Conservation (phyloP, 306 rosid species). For the Mimosa pudica region DNA sequence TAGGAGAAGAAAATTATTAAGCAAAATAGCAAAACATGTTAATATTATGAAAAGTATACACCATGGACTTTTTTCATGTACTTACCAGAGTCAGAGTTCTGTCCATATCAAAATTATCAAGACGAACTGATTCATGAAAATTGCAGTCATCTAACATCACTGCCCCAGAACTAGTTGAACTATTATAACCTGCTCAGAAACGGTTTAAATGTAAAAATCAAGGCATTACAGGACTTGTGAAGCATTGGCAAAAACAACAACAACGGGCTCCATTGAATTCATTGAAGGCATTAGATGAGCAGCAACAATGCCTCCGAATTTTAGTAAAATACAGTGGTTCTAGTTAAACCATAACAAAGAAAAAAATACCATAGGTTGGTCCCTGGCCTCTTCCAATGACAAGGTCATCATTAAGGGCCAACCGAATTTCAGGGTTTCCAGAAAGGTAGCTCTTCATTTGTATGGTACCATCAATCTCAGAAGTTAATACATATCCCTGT, state of each 20-base stretch:
- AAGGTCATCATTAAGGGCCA: constrained; percentile 89
- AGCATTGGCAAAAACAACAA: constrained; percentile 30
- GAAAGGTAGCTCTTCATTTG: constrained; percentile 93
- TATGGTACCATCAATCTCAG: constrained; percentile 92
- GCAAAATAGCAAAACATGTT: background rate
- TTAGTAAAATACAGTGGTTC: background rate
- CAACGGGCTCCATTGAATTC: constrained; percentile 19
- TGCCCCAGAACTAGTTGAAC: constrained; percentile 68
- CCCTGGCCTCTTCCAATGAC: constrained; percentile 64
- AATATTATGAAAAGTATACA: background rate
- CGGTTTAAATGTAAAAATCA: constrained; percentile 29
- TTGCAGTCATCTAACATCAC: constrained; percentile 87
- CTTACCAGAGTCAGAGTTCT: constrained; percentile 77
- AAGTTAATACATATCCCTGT: constrained; percentile 87
- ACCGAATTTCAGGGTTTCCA: constrained; percentile 84
- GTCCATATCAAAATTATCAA: constrained; percentile 72
- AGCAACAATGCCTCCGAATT: constrained; percentile 14
- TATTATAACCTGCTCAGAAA: constrained; percentile 63
- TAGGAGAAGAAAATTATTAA: constrained; percentile 33
- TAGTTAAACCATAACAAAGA: background rate
- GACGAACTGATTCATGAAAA: constrained; percentile 90
- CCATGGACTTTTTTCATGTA: constrained; percentile 27
- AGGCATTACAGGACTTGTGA: constrained; percentile 6
- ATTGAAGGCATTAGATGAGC: constrained; percentile 19
- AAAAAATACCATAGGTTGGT: constrained; percentile 56